A percentile compares a stretch with the other conserved stretches of the same genome.
These are phyloP conservation scores for Pleurotus salmoneostramineus DNA, from an alignment of 768 basidiomycete species.

Conservation along the genomic window DNA sequence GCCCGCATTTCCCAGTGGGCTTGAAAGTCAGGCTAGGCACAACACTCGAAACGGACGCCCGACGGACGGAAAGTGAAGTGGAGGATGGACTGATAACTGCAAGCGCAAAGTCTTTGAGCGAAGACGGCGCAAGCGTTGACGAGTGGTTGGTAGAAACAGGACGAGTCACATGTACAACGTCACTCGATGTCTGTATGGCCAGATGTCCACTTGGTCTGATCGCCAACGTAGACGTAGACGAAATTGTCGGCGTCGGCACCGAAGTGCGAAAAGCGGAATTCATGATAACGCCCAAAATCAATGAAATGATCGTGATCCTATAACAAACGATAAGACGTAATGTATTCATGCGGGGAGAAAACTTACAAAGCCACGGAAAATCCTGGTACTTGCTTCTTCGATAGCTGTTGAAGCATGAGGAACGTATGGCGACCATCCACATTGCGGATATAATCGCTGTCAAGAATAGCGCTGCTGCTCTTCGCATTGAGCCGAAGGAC, in stretches of 20 bases:
- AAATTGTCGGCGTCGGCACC: slow-evolving; percentile 28
- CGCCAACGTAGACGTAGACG: slow-evolving; percentile 19
- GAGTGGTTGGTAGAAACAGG: slow-evolving; percentile 20
- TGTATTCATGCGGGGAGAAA: slow-evolving; percentile 9
- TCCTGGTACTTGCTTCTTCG: slow-evolving; percentile 31
- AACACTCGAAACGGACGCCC: slow-evolving; percentile 18
- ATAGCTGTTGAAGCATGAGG: slow-evolving; percentile 42
- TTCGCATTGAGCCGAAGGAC: slow-evolving; percentile 32
- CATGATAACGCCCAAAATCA: slow-evolving; percentile 60
- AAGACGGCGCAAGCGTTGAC: slow-evolving; percentile 30
- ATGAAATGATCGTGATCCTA: slow-evolving; percentile 66
- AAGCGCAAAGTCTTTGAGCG: slow-evolving; percentile 46
- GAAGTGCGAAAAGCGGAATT: slow-evolving; percentile 44
- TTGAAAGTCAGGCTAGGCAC: slow-evolving; percentile 12
- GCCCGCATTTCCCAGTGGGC: slow-evolving; percentile 13
- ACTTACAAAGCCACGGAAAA: slow-evolving; percentile 63
- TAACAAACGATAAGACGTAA: slow-evolving; percentile 10
- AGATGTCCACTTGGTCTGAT: slow-evolving; percentile 9
- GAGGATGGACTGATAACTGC: slow-evolving; percentile 47
- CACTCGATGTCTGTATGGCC: slow-evolving; percentile 15
- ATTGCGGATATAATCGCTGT: slow-evolving; percentile 38
- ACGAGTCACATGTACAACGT: not conserved
- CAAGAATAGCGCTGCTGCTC: slow-evolving; percentile 35
- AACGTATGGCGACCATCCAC: slow-evolving; percentile 38
- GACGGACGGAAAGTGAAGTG: slow-evolving; percentile 34